These are phyloP conservation scores for Phylloporus sp. DNA, from an alignment of 768 basidiomycete species.

Conservation along the genomic window DNA sequence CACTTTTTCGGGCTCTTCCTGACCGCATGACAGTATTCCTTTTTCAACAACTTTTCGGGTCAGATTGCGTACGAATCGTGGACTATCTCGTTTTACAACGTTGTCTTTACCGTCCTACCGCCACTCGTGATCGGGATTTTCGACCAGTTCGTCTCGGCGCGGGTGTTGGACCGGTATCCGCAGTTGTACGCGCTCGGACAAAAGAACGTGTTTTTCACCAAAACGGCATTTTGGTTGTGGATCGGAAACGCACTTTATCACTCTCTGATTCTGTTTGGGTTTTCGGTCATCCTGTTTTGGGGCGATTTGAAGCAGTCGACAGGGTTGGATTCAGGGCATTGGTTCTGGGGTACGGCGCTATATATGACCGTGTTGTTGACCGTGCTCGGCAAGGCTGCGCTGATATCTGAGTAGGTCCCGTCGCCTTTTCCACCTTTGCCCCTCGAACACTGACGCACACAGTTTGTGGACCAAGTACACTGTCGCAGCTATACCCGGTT, in stretches of 20 bases:
- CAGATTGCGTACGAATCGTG: slow-evolving; percentile 98
- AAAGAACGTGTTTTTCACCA: slow-evolving; percentile 89
- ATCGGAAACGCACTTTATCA: slow-evolving; percentile 85
- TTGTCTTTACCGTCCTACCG: slow-evolving; percentile 91
- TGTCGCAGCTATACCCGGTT: slow-evolving; percentile 95
- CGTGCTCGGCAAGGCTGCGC: slow-evolving; percentile 93
- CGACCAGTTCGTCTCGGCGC: slow-evolving; percentile 96
- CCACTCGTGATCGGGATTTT: slow-evolving; percentile 97
- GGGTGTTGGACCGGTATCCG: slow-evolving; percentile 94
- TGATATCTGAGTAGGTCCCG: slow-evolving; percentile 86
- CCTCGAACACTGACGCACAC: slow-evolving; percentile 2
- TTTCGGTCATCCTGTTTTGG: slow-evolving; percentile 89
- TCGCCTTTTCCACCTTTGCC: neutral
- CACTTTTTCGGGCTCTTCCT: neutral
- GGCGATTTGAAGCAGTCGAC: slow-evolving; percentile 78
- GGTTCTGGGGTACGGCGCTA: slow-evolving; percentile 98
- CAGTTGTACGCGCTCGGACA: slow-evolving; percentile 95
- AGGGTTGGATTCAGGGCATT: slow-evolving; percentile 87
- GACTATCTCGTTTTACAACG: slow-evolving; percentile 96
- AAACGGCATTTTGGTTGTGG: slow-evolving; percentile 91
- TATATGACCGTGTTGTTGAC: slow-evolving; percentile 92
- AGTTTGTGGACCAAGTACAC: slow-evolving; percentile 99
- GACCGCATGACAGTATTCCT: slow-evolving; percentile 71
- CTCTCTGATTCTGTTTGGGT: slow-evolving; percentile 77
- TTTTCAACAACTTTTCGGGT: slow-evolving; percentile 99